phyloP scores from a whole-genome alignment of 352 stramenopile species.

The Phytophthora rubi region DNA sequence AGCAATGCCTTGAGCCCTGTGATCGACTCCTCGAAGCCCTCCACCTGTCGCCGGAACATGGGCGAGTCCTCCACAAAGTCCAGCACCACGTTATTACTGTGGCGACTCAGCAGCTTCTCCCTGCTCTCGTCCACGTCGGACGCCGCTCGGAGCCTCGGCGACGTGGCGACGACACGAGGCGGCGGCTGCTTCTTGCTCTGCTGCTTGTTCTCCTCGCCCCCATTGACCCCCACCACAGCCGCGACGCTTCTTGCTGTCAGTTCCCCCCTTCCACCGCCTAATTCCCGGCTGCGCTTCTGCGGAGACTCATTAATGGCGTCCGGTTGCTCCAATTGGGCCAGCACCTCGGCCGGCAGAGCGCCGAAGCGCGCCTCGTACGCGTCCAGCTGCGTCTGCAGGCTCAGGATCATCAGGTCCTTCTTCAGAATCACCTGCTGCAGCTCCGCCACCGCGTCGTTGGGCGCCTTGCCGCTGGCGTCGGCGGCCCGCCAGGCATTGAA shows the following conservation, averaged over 20 bases:
- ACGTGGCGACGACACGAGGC: constrained; percentile 9
- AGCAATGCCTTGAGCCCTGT: constrained; percentile 66
- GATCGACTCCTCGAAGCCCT: constrained; percentile 82
- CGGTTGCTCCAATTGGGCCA: constrained; percentile 35
- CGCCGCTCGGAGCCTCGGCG: constrained; percentile 7
- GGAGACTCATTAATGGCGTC: constrained; percentile 20
- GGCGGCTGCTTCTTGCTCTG: constrained; percentile 22
- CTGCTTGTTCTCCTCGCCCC: neutral
- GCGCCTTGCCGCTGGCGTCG: constrained; percentile 26
- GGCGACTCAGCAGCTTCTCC: constrained; percentile 36
- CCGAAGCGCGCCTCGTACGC: constrained; percentile 67
- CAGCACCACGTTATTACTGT: constrained; percentile 80
- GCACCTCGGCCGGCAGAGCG: constrained; percentile 42
- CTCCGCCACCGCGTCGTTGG: constrained; percentile 51
- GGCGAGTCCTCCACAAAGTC: constrained; percentile 89
- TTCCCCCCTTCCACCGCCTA: constrained; percentile 22
- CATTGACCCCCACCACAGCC: too few species aligned
- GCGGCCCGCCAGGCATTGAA: constrained; percentile 37
- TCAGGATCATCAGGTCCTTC: constrained; percentile 86
- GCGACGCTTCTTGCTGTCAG: constrained; percentile 14
- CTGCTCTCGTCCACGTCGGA: constrained; percentile 22
- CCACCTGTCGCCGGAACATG: constrained; percentile 84
- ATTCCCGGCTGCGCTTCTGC: constrained; percentile 28
- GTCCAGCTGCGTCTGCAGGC: constrained; percentile 71
- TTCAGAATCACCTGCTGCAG: constrained; percentile 86